These are phyloP conservation scores for Macroventuria anomochaeta DNA, from an alignment of 2,329 filamentous ascomycete species.

Conservation along the genomic window DNA sequence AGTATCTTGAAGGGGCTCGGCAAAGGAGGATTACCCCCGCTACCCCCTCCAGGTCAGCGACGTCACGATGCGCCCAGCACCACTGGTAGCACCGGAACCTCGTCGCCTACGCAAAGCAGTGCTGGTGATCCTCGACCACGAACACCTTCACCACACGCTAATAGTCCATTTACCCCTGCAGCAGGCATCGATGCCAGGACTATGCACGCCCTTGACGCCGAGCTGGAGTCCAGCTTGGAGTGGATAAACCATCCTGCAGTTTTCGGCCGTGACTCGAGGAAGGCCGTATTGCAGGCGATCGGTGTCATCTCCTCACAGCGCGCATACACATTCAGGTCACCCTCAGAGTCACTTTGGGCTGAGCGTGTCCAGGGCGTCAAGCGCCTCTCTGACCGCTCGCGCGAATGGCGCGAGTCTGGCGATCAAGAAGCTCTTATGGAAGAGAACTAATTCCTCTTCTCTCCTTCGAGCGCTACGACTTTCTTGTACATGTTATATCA, in stretches of 20 bases:
- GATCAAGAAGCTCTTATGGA: slow-evolving; percentile 70
- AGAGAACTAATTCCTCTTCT: slow-evolving; percentile 48
- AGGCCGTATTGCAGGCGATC: slow-evolving; percentile 94
- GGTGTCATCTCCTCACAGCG: slow-evolving; percentile 95
- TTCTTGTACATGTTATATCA: slow-evolving; percentile 26
- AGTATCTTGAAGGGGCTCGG: slow-evolving; percentile 95
- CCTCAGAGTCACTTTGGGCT: slow-evolving; percentile 89
- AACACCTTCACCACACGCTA: slow-evolving; percentile 48
- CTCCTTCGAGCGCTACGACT: slow-evolving; percentile 17
- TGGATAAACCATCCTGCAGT: slow-evolving; percentile 98
- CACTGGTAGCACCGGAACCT: slow-evolving; percentile 47
- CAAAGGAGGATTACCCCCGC: slow-evolving; percentile 90
- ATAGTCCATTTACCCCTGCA: slow-evolving; percentile 62
- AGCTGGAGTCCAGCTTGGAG: slow-evolving; percentile 87
- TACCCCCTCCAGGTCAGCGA: slow-evolving; percentile 67
- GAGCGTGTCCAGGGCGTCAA: slow-evolving; percentile 81
- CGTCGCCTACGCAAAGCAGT: slow-evolving; percentile 49
- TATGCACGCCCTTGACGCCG: slow-evolving; percentile 85
- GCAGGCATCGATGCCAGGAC: slow-evolving; percentile 83
- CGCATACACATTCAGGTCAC: slow-evolving; percentile 89
- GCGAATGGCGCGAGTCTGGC: slow-evolving; percentile 89
- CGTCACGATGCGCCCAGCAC: slow-evolving; percentile 50
- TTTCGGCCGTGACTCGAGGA: slow-evolving; percentile 90
- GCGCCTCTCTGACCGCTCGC: slow-evolving; percentile 79
- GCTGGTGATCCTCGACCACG: slow-evolving; percentile 42